Base-by-base conservation (phyloP, 1,284 basidiomycete genomes). In the Rhodofomes roseus region DNA sequence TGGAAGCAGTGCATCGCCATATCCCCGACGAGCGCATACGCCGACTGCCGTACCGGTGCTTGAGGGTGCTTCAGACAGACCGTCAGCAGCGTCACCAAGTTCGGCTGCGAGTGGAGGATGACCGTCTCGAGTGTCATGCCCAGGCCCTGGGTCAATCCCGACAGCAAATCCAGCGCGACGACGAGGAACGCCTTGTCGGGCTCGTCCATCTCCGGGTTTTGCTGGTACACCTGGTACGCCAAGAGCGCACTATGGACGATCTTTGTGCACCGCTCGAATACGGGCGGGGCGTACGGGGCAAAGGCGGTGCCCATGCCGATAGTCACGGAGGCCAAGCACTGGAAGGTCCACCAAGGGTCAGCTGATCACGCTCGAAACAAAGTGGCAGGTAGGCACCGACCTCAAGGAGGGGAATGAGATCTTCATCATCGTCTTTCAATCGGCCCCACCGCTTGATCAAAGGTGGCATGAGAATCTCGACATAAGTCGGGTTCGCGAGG, bases 271-370 rank as follows among this genome's bases (percentile, higher is more conserved):
- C 97, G 89, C 65, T 96, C 89, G 74, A 95, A 99, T 36, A 99
- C 92, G 2, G 96, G 94, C 16, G 85, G 86, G 9, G 95, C 93
- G 72, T 96, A 97, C 1, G 91, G 88, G 43, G 87, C 75, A 78
- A 99, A 99, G 0, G 94, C 86, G n/a, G 86, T 80, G 1, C 95
- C 96, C 75, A 98, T 93, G 11, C 96, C 96, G 67, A 99, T 97
- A 0, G 96, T 95, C 22, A 99, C 95, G 6, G 95, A 98, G 1
- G 96, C 96, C 52, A 99, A 83, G 74, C 97, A 99, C 93, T 98
- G 71, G 12, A 56, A 48, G 31, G 52, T 39, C 31, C 39, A 50
- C 51, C 43, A 37, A 53, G 27, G 56, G 22, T 58, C 51, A 39
- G 46, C 18, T 39, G 29, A 34, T 48, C 11, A 36, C 14, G 18